Conservation (phyloP, 306 rosid genomes). For the Lathyrus tuberosus region DNA sequence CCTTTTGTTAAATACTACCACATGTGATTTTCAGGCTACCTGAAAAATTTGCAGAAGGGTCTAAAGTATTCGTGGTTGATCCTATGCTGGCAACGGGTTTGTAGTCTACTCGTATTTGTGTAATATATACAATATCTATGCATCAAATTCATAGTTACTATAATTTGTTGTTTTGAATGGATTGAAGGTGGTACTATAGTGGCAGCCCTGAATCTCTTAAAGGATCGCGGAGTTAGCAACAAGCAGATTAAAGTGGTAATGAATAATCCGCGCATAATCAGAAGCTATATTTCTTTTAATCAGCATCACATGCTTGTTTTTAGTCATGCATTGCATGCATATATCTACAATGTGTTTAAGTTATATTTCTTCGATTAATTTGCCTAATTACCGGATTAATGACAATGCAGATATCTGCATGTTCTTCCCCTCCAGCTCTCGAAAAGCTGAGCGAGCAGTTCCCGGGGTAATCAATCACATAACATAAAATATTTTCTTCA, state of each 20-base stretch:
- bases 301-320: background rate
- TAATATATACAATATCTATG: background rate
- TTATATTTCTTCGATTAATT: conserved; percentile 8
- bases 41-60: conserved; percentile 67
- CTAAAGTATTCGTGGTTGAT: conserved; percentile 81
- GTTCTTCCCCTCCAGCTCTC: conserved; percentile 92
- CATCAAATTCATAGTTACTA: conserved; percentile 3
- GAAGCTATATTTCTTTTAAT: conserved; percentile 14
- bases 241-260: conserved; percentile 87
- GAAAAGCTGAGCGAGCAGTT: conserved; percentile 88
- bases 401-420: conserved; percentile 80
- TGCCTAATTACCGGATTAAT: background rate
- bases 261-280: conserved; percentile 14
- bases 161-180: conserved; percentile 15
- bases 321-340: background rate
- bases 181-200: conserved; percentile 86
- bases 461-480: conserved; percentile 69
- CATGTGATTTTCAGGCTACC: conserved; percentile 66
- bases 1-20: conserved; percentile 5
- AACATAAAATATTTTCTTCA: conserved; percentile 10
- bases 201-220: conserved; percentile 71
- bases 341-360: background rate
- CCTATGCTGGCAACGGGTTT: conserved; percentile 97
- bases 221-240: conserved; percentile 74
- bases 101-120: conserved; percentile 27